phyloP scores from a whole-genome alignment of 805 yeast genomes.

The Yamadazyma phyllophila region DNA sequence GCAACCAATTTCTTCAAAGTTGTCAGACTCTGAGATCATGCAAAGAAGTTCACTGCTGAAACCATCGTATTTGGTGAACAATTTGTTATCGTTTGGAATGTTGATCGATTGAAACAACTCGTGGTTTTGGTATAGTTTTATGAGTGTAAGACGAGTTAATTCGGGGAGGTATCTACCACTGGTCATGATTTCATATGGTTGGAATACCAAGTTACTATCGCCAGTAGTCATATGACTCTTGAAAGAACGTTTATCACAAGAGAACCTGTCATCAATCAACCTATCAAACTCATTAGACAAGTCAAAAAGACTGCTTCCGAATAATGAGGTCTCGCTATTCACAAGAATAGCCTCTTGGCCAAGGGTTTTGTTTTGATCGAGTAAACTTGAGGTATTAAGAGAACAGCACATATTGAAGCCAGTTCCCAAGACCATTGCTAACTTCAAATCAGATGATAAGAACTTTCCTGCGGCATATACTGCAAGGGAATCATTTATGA shows the following conservation, averaged over 20 bases:
- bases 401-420: conserved; percentile 59
- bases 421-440: conserved; percentile 68
- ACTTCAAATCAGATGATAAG: conserved; percentile 29
- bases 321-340: conserved; percentile 57
- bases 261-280: conserved; percentile 29
- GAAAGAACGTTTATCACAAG: conserved; percentile 12
- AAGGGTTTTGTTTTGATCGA: conserved; percentile 16
- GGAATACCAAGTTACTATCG: conserved; percentile 34
- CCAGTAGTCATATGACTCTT: conserved; percentile 30
- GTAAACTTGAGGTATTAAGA: conserved; percentile 17
- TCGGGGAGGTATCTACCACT: conserved; percentile 60
- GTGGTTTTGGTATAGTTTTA: conserved; percentile 28
- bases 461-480: conserved; percentile 56
- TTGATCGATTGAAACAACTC: conserved; percentile 26
- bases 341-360: conserved; percentile 23
- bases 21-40: conserved; percentile 30
- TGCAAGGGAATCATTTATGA: conserved; percentile 66
- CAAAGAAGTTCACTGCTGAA: conserved; percentile 44
- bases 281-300: conserved; percentile 39
- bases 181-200: conserved; percentile 56
- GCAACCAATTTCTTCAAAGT: conserved; percentile 16
- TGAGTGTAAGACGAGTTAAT: conserved; percentile 42
- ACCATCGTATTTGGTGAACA: conserved; percentile 27
- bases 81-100: conserved; percentile 3
- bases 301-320: conserved; percentile 40